Base-by-base conservation (phyloP, 345 rosid genomes). In the Eucalyptus sideroxylon region DNA sequence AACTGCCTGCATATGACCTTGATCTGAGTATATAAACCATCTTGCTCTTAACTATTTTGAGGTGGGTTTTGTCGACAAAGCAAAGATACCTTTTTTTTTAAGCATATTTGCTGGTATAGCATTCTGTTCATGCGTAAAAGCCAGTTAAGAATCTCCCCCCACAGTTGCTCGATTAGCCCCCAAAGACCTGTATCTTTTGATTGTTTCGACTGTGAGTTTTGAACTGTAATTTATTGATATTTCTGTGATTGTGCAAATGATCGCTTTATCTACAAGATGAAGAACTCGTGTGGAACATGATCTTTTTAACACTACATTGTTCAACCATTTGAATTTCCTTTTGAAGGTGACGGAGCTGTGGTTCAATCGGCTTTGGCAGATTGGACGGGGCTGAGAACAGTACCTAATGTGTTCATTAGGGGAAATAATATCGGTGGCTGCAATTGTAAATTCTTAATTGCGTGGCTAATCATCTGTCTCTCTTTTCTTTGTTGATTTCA, bases 341-440 rank as follows among this genome's bases (percentile, higher is more conserved):
- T 88, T 89, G 92, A 88, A 95, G 95, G 89, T 89, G 96, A 93
- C 89, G 96, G 96, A 86, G 31, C 50, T 19, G 92, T 90, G 27
- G 88, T 93, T 59, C 97, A 96, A 88, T 88, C 92, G 67, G 97
- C 97, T 81, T 87, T 96, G 23, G 60, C 89, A 3, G 91, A 93
- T 53, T 96, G 98, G 99, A 94, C 96, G 47, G 96, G 96, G 37
- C 95, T 88, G 30, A 89, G 90, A 53, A 96, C 96, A 11, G 96
- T 96, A 77, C 98, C 98, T 16, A 96, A 91, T 62, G 97, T 96
- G 80, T 96, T 96, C 93, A 47, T 47, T 47, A 1, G 49, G 4
- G 4, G 45, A 44, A 44, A 44, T 44, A 1, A 44, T 44, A 44
- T 44, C 9, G 45, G 45, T 44, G 45, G 45, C 45, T 44, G 45